phyloP scores from a whole-genome alignment of 208 protist species.

The Trypanosoma cruzi region DNA sequence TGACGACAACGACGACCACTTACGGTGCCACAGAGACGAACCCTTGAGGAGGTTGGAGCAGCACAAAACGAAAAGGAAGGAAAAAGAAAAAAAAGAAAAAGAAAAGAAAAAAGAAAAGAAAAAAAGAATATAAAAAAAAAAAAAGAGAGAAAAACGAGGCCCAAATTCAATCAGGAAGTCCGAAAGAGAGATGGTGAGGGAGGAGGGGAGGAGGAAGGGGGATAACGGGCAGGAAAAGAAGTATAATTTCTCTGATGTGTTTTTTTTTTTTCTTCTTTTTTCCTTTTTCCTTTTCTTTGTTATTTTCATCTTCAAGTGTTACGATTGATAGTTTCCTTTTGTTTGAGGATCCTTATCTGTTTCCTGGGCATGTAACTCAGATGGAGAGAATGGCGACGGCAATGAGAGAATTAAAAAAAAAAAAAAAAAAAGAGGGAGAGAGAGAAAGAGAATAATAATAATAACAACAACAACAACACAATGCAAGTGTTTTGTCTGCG shows the following conservation, averaged over 20 bases:
- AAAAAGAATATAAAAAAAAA: no score
- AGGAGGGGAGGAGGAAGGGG: no score
- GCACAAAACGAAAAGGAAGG: no score
- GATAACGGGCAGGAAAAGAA: background rate
- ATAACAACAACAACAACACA: no score
- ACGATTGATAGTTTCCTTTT: background rate
- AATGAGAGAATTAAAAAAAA: background rate
- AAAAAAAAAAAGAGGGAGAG: constrained; percentile 1
- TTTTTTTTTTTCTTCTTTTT: constrained; percentile 3
- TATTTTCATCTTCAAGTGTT: background rate
- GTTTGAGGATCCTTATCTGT: background rate
- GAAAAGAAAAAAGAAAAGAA: constrained; percentile 1
- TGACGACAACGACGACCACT: no score
- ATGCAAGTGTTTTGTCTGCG: background rate
- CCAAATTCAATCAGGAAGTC: background rate
- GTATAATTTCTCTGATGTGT: background rate
- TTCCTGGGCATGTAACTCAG: background rate
- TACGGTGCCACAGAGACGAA: background rate
- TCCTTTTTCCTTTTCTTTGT: constrained; percentile 6
- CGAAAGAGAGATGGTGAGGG: background rate
- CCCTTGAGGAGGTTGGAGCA: background rate
- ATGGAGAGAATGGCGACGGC: background rate
- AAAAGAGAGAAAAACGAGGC: background rate
- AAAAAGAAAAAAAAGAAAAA: constrained; percentile 7
- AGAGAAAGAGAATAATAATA: background rate